Evolutionary conservation across 768 basidiomycete species (phyloP), one percentile per base, ranked within the genome.

Genomic region (Pulveroboletus sp.): DNA sequence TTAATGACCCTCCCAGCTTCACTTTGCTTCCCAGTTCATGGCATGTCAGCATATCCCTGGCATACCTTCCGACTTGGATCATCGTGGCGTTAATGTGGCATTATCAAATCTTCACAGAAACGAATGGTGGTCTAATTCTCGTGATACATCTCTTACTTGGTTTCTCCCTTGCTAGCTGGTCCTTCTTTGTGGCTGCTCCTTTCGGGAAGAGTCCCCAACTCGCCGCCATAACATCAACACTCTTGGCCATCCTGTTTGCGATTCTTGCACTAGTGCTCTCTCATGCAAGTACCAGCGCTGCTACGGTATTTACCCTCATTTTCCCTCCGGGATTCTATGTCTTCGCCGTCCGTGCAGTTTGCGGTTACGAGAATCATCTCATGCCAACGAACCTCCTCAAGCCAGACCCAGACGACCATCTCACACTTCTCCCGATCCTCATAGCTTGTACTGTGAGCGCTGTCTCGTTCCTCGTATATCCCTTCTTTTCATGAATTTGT

Each of bases 241-340:
- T 89, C 61, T 65, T 84, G 32, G 73, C 79, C 10, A 78, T 90
- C 46, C 54, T 86, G 4, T 76, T 87, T 39, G 83, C 84, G 2
- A 80, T 90, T 48, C 55, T 88, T 8, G 87, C 82, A 0, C 66
- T 85, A 21, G 76, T 84, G 0, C 70, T 83, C 46, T 65, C 69
- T 32, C 52, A 49, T 35, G 73, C 74, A 1, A 58, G 66, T 1
- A 76, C 73, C 1, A 76, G 65, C 4, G 71, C 69, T 1, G 79
- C 83, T 17, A 77, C 82, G 54, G 66, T 89, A 24, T 84, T 86
- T 59, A 78, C 84, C 2, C 61, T 89, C 41, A 57, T 89, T 21
- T 89, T 89, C 59, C 89, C 89, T 0, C 86, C 89, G 2, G 77
- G 79, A 10, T 89, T 82, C 65, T 90, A 86, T 56, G 75, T 87